A percentile compares a stretch with the other conserved stretches of the same genome.
These are phyloP conservation scores for Falciphora oryzae DNA, from an alignment of 2,329 filamentous ascomycete species.

Conservation along the genomic window DNA sequence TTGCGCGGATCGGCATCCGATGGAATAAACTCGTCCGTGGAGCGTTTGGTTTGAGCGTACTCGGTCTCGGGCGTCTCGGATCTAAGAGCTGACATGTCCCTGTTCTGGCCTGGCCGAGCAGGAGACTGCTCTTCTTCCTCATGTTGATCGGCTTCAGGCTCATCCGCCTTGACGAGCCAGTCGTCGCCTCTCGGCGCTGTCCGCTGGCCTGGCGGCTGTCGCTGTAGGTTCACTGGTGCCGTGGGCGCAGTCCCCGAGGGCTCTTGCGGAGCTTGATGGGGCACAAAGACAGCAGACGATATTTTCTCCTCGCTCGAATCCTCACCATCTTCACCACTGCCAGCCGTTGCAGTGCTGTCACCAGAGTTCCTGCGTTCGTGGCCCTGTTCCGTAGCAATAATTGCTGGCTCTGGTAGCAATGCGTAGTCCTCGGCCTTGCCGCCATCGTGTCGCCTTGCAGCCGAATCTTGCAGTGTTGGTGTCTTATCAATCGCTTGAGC, in stretches of 20 bases:
- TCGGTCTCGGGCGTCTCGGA: background rate
- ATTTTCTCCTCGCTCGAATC: slow-evolving; percentile 78
- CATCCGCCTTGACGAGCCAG: slow-evolving; percentile 55
- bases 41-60: background rate
- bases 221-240: slow-evolving; percentile 1
- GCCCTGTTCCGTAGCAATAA: slow-evolving; percentile 4
- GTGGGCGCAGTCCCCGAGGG: background rate
- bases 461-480: background rate
- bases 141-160: slow-evolving; percentile 32
- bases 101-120: background rate
- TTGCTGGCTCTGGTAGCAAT: slow-evolving; percentile 11
- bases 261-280: slow-evolving; percentile 54
- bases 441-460: background rate
- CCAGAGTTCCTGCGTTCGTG: slow-evolving; percentile 30
- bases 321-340: slow-evolving; percentile 42
- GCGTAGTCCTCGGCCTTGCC: slow-evolving; percentile 4
- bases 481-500: background rate
- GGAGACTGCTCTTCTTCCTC: slow-evolving; percentile 2
- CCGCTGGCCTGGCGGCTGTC: background rate
- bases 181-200: slow-evolving; percentile 6
- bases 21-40: background rate
- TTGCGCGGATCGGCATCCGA: background rate
- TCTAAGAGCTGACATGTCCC: background rate
- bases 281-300: slow-evolving; percentile 77
- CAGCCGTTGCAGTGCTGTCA: slow-evolving; percentile 32